These are phyloP conservation scores for Debaryomyces castellii DNA, from an alignment of 805 yeast genomes.

Conservation along the genomic window DNA sequence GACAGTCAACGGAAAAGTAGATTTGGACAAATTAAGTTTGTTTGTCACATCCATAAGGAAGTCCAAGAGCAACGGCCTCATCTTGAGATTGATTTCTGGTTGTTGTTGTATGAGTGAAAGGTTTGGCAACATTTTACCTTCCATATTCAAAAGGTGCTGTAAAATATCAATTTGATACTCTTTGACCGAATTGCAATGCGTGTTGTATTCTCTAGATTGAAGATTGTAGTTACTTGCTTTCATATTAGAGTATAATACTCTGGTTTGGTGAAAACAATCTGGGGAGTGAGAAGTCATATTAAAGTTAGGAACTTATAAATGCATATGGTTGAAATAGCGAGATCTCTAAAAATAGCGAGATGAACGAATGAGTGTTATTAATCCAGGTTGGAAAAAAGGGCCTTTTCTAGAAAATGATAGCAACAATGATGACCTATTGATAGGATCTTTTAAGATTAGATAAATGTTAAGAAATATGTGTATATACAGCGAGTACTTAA, in stretches of 20 bases:
- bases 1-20: slow-evolving; percentile 45
- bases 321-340: not conserved
- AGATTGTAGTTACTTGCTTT: slow-evolving; percentile 42
- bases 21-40: slow-evolving; percentile 37
- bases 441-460: not conserved
- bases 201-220: slow-evolving; percentile 46
- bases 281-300: slow-evolving; percentile 19
- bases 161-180: slow-evolving; percentile 48
- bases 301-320: not conserved
- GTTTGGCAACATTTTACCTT: slow-evolving; percentile 28
- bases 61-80: slow-evolving; percentile 44
- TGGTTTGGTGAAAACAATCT: slow-evolving; percentile 32
- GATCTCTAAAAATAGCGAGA: slow-evolving; percentile 1
- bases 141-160: slow-evolving; percentile 30
- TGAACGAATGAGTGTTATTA: slow-evolving; percentile 3
- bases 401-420: not conserved
- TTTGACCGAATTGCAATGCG: slow-evolving; percentile 40
- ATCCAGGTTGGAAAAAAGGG: not conserved
- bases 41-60: slow-evolving; percentile 46
- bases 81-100: slow-evolving; percentile 44
- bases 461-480: not conserved
- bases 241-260: slow-evolving; percentile 29
- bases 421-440: not conserved
- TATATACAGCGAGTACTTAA: not conserved
- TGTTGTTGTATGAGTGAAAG: slow-evolving; percentile 43